These are phyloP conservation scores for Candida mesenterica DNA, from an alignment of 1,139 yeast species.

Conservation along the genomic window DNA sequence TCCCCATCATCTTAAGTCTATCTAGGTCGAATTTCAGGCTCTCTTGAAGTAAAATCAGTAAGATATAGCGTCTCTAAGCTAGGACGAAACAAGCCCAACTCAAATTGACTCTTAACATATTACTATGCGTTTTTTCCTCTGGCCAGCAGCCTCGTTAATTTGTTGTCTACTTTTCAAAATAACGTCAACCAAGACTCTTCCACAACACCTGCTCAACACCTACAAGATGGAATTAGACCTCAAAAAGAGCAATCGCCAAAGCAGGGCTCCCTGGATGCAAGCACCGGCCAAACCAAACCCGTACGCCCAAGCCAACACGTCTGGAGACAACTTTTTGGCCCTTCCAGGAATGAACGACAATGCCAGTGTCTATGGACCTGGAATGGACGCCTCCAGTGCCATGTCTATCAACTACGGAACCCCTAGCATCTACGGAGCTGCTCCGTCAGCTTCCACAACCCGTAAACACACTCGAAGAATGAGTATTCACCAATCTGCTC, in stretches of 20 bases:
- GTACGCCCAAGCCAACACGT: conserved; percentile 33
- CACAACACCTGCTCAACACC: too few species aligned
- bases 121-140: too few species aligned
- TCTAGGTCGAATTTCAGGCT: too few species aligned
- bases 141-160: too few species aligned
- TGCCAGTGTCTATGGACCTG: not conserved
- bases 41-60: too few species aligned
- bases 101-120: too few species aligned
- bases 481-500: conserved; percentile 46
- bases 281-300: conserved; percentile 29
- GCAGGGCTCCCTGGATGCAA: conserved; percentile 47
- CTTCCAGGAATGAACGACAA: conserved; percentile 2
- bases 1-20: too few species aligned
- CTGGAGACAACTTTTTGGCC: conserved; percentile 4
- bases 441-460: conserved; percentile 15
- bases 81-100: too few species aligned
- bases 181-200: too few species aligned
- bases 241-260: conserved; percentile 37
- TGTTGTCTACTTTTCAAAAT: not conserved
- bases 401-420: conserved; percentile 1
- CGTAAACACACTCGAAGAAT: conserved; percentile 35
- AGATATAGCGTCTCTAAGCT: too few species aligned
- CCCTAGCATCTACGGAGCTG: conserved; percentile 7
- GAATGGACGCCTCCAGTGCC: not conserved
- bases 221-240: conserved; percentile 15